A percentile compares a stretch with the other conserved stretches of the same genome.
These are phyloP conservation scores for Myxozyma nipponensis DNA, from an alignment of 805 yeast genomes.

Conservation along the genomic window DNA sequence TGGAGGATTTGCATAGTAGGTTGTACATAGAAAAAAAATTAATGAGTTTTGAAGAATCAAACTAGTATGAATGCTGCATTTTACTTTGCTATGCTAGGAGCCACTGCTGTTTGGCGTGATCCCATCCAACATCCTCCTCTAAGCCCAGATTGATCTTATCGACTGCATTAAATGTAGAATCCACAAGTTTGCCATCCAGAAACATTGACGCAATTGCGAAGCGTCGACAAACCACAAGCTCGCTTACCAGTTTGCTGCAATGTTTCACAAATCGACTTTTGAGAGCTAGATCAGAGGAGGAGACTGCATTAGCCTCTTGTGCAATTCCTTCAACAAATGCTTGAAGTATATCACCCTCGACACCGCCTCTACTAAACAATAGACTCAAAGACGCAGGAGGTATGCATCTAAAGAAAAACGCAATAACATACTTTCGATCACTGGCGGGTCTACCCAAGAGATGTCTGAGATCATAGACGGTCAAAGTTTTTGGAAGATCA, in stretches of 20 bases:
- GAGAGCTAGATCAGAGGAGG: not conserved
- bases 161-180: constrained; percentile 4
- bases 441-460: constrained; percentile 17
- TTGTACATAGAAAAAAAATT: too few relatives aligned
- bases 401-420: constrained; percentile 7
- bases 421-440: constrained; percentile 10
- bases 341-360: constrained; percentile 19
- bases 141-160: not conserved
- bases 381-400: constrained; percentile 2
- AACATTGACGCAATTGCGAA: constrained; percentile 19
- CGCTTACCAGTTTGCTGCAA: not conserved
- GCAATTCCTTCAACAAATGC: constrained; percentile 10
- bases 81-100: not conserved
- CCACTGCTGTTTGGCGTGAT: not conserved
- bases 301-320: not conserved
- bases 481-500: constrained; percentile 6
- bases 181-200: not conserved
- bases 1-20: not conserved
- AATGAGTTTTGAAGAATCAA: too few relatives aligned
- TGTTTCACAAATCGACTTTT: not conserved
- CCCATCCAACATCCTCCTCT: not conserved
- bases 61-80: not conserved
- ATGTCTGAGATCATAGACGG: constrained; percentile 16
- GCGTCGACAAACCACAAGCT: constrained; percentile 9
- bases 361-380: constrained; percentile 20